Evolutionary conservation across 1,284 basidiomycete genomes (phyloP).

Genomic region (Irpex rosettiformis): DNA sequence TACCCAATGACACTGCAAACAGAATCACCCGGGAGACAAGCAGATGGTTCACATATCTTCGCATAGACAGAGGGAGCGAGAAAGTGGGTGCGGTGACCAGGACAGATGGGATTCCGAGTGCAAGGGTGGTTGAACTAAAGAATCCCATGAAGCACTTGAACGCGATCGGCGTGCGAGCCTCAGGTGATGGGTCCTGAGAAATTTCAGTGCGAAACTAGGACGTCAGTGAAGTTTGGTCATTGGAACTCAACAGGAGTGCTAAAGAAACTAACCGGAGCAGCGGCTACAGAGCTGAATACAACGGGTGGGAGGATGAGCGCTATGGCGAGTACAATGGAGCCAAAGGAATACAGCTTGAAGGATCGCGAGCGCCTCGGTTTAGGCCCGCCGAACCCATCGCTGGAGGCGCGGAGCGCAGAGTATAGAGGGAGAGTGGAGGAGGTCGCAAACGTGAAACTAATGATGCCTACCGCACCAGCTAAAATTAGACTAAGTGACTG

Average conservation of each 20-base stretch:
- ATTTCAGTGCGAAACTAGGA: conserved; percentile 1
- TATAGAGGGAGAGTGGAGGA: conserved; percentile 62
- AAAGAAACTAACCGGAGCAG: conserved; percentile 35
- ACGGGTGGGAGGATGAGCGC: conserved; percentile 55
- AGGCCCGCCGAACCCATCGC: conserved; percentile 30
- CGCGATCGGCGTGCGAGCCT: conserved; percentile 6
- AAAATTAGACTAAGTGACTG: no score
- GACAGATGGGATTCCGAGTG: conserved; percentile 58
- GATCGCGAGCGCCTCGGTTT: conserved; percentile 50
- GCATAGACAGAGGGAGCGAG: conserved; percentile 40
- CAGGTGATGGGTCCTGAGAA: conserved; percentile 21
- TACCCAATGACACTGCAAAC: conserved; percentile 36
- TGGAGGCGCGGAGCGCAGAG: conserved; percentile 47
- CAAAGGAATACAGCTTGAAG: conserved; percentile 53
- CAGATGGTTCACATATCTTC: conserved; percentile 35
- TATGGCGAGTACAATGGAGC: conserved; percentile 46
- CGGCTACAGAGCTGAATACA: conserved; percentile 42
- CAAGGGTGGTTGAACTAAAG: conserved; percentile 50
- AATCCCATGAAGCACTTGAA: conserved; percentile 34
- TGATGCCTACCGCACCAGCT: conserved; percentile 35
- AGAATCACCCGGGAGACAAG: conserved; percentile 45
- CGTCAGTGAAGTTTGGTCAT: neutral
- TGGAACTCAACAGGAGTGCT: conserved; percentile 3
- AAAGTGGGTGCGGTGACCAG: conserved; percentile 51
- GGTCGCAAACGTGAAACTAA: conserved; percentile 63